Percentiles rank a stretch among this genome's conserved stretches.
Conservation (phyloP, 306 rosid species). For the Vicia faba region DNA sequence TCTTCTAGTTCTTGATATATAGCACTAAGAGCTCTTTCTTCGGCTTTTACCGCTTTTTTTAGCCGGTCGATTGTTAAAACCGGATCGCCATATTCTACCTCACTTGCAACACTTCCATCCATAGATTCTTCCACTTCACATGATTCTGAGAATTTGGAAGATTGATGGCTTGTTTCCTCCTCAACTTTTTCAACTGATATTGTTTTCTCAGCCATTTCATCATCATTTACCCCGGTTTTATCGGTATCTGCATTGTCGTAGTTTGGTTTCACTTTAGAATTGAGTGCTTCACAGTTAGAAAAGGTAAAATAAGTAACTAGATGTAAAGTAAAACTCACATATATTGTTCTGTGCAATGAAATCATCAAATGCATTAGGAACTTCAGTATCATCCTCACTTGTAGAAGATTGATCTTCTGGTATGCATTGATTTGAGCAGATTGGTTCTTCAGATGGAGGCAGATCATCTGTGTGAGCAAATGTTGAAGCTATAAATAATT, state of each 20-base stretch:
- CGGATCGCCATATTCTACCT: slow-evolving; percentile 56
- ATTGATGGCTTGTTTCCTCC: slow-evolving; percentile 39
- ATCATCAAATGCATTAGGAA: slow-evolving; percentile 45
- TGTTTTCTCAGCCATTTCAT: slow-evolving; percentile 36
- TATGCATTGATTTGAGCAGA: slow-evolving; percentile 35
- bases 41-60: slow-evolving; percentile 49
- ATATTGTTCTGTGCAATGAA: slow-evolving; percentile 47
- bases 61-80: slow-evolving; percentile 49
- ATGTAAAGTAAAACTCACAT: slow-evolving; percentile 46
- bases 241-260: slow-evolving; percentile 34
- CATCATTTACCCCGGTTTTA: slow-evolving; percentile 27
- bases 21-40: slow-evolving; percentile 56
- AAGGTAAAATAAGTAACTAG: slow-evolving; percentile 1
- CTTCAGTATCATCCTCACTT: slow-evolving; percentile 47
- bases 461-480: slow-evolving; percentile 34
- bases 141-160: slow-evolving; percentile 43
- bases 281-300: slow-evolving; percentile 5
- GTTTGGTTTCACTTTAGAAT: slow-evolving; percentile 12
- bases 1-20: slow-evolving; percentile 80
- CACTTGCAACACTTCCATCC: slow-evolving; percentile 59
- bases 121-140: slow-evolving; percentile 48
- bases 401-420: slow-evolving; percentile 46
- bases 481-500: slow-evolving; percentile 23
- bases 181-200: slow-evolving; percentile 33
- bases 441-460: slow-evolving; percentile 37